Base-by-base conservation (phyloP, 257 asterid genomes). In the Solanum sitiens region DNA sequence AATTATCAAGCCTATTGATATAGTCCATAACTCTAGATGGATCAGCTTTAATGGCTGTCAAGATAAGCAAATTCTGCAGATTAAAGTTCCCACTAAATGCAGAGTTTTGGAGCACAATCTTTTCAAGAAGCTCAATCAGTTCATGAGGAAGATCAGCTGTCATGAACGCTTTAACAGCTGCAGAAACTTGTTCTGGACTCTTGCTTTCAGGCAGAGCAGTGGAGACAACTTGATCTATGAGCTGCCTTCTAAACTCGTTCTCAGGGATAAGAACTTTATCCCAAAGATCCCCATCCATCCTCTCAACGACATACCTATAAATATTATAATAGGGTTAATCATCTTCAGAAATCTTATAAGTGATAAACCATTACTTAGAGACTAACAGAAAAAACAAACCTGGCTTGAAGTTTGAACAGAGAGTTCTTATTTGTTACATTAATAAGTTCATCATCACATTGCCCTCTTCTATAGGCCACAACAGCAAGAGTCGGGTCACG, bases 401-500 rank as follows among this genome's bases (percentile, higher is more conserved):
- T 96, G 88, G 99, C 96, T 90, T 97, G 99, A 90, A 97, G 93
- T 93, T 97, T 97, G 94, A 97, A 97, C 90, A 97, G 87, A 83
- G 98, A 96, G 87, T 97, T 97, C 93, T 96, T 97, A 87, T 94
- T 97, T 40, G 99, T 97, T 76, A 96, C 99, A 61, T 96, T 96
- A 88, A 97, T 94, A 44, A 97, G 98, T 86, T 97, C 99, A 88
- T 94, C 99, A 89, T 97, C 99, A 70, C 99, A 97, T 71, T 96
- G 98, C 87, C 99, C 99, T 91, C 99, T 97, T 86, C 98, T 94
- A 90, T 97, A 97, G 37, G 99, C 99, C 39, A 97, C 99, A 93
- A 97, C 99, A 42, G 99, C 99, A 92, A 97, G 99, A 79, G 99
- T 97, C 27, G 99, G 99, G 90, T 96, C 99, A 79, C 99, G 99